phyloP scores from a whole-genome alignment of 306 rosid species.

The Acacia acuminata region DNA sequence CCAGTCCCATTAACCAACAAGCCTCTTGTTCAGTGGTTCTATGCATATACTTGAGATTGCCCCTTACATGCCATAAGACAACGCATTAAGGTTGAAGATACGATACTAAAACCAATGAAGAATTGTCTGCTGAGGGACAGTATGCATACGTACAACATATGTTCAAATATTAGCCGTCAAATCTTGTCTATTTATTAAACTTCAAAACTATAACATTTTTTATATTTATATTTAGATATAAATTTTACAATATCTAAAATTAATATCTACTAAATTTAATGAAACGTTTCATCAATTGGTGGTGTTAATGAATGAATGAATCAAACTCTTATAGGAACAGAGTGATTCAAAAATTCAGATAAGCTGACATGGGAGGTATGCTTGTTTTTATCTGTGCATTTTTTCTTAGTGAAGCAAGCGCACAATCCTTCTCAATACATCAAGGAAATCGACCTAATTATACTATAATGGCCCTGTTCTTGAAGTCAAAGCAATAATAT shows the following conservation, averaged over 20 bases:
- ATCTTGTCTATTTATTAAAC: neutral
- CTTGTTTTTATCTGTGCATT: too few species aligned
- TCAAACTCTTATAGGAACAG: neutral
- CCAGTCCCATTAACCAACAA: neutral
- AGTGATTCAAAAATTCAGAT: too few species aligned
- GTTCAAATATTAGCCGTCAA: too few species aligned
- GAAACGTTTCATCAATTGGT: neutral
- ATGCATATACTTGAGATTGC: neutral
- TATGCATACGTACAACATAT: too few species aligned
- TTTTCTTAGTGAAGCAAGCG: neutral
- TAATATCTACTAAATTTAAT: neutral
- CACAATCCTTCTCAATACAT: neutral
- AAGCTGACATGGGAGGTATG: too few species aligned
- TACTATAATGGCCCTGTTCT: too few species aligned
- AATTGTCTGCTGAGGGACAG: neutral
- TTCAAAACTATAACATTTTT: too few species aligned
- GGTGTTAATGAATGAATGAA: neutral
- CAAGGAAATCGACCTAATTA: too few species aligned
- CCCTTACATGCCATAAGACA: neutral
- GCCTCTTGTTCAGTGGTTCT: neutral
- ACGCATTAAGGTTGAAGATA: neutral
- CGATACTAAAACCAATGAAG: neutral
- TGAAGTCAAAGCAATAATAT: too few species aligned
- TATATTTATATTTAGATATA: too few species aligned
- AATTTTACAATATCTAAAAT: too few species aligned